These are phyloP conservation scores for Russula ochroleuca DNA, from an alignment of 768 basidiomycete genomes.

Conservation along the genomic window DNA sequence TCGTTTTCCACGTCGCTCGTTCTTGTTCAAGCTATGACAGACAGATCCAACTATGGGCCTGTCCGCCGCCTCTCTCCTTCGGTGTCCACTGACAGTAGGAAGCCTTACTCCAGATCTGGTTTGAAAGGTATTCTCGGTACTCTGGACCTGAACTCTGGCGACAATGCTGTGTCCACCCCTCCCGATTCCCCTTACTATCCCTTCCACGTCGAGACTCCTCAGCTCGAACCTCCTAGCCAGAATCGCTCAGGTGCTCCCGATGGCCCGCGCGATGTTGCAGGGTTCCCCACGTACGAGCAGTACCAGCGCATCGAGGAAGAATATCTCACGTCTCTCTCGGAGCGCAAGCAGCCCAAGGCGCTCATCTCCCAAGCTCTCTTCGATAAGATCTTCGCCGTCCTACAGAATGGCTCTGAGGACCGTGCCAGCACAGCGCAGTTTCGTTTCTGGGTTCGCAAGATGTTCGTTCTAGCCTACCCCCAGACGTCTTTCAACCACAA, in stretches of 20 bases:
- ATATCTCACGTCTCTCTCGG: slow-evolving; percentile 25
- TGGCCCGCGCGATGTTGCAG: slow-evolving; percentile 21
- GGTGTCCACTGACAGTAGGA: slow-evolving; percentile 18
- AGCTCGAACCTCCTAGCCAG: slow-evolving; percentile 20
- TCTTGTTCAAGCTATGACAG: slow-evolving; percentile 21
- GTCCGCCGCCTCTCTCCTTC: slow-evolving; percentile 21
- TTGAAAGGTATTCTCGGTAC: slow-evolving; percentile 23
- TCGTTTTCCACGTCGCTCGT: slow-evolving; percentile 20
- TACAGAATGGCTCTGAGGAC: slow-evolving; percentile 23
- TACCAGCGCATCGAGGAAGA: slow-evolving; percentile 26
- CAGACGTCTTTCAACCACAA: slow-evolving; percentile 21
- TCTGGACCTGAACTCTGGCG: slow-evolving; percentile 24
- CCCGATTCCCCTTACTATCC: slow-evolving; percentile 22
- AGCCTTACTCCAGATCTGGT: slow-evolving; percentile 23
- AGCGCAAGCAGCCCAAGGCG: slow-evolving; percentile 27
- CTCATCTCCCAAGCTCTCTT: slow-evolving; percentile 28
- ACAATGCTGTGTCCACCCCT: slow-evolving; percentile 8
- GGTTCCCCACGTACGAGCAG: slow-evolving; percentile 26
- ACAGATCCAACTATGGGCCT: slow-evolving; percentile 22
- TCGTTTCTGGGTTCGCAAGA: slow-evolving; percentile 29
- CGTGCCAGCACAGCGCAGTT: slow-evolving; percentile 27
- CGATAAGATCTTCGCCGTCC: slow-evolving; percentile 22
- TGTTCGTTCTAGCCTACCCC: slow-evolving; percentile 27
- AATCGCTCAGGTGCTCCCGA: neutral
- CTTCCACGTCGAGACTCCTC: slow-evolving; percentile 20